Evolutionary conservation across 257 asterid genomes (phyloP).

Genomic region (Linderniella brevidens): DNA sequence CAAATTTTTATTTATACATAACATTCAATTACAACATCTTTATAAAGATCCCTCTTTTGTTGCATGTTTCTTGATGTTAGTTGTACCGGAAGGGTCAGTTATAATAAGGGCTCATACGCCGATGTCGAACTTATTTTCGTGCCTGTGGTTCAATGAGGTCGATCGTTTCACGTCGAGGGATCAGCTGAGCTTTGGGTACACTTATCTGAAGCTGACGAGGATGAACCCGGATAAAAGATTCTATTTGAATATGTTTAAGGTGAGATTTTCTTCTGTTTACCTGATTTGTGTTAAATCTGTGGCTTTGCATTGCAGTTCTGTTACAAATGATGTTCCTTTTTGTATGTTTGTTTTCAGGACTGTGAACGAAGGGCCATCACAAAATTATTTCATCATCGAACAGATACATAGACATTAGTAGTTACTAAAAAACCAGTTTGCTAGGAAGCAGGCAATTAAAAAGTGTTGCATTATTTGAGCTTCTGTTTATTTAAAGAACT

Average conservation of each 20-base stretch:
- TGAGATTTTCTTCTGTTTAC: slow-evolving; percentile 8
- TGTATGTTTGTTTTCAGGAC: too few relatives aligned
- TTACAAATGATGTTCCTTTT: not conserved
- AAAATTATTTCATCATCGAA: not conserved
- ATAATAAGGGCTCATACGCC: slow-evolving; percentile 84
- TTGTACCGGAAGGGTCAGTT: slow-evolving; percentile 89
- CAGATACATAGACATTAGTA: not conserved
- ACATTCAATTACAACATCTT: too few relatives aligned
- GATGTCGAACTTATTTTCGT: slow-evolving; percentile 77
- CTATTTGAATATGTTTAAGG: slow-evolving; percentile 77
- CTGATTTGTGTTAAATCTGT: too few relatives aligned
- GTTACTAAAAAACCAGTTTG: too few relatives aligned
- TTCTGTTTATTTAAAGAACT: too few relatives aligned
- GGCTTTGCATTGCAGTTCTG: too few relatives aligned
- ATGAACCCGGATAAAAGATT: slow-evolving; percentile 52
- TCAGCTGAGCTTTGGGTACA: slow-evolving; percentile 84
- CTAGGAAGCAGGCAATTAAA: too few relatives aligned
- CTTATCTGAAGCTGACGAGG: slow-evolving; percentile 67
- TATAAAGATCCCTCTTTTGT: too few relatives aligned
- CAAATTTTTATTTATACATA: too few relatives aligned
- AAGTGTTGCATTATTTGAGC: too few relatives aligned
- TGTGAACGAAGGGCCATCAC: not conserved
- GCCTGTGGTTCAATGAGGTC: slow-evolving; percentile 94
- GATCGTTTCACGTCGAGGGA: slow-evolving; percentile 84
- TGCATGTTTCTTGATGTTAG: slow-evolving; percentile 21